A percentile compares a stretch with the other conserved stretches of the same genome.
Conservation (phyloP, 2,329 filamentous ascomycete genomes). For the Aspergillus nomiae region DNA sequence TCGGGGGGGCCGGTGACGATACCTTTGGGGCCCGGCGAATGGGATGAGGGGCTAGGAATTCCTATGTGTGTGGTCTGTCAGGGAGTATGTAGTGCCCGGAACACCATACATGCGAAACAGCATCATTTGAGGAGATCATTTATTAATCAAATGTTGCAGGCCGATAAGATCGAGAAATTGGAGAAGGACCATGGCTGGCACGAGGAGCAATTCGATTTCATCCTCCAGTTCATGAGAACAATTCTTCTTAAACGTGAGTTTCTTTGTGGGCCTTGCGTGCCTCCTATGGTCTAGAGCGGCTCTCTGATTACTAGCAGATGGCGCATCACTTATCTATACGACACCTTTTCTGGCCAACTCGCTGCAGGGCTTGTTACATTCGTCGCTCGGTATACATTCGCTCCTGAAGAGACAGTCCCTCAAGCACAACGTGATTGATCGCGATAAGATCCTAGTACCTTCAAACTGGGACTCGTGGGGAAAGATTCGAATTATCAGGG, state of each 20-base stretch:
- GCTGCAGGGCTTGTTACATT: constrained; percentile 78
- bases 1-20: constrained; percentile 69
- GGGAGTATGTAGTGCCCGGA: constrained; percentile 62
- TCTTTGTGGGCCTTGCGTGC: constrained; percentile 21
- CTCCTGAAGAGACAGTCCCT: constrained; percentile 75
- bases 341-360: constrained; percentile 75
- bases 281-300: constrained; percentile 1
- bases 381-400: constrained; percentile 82
- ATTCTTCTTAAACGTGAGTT: constrained; percentile 78
- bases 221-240: constrained; percentile 89
- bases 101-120: background rate
- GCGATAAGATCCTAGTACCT: constrained; percentile 91
- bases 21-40: constrained; percentile 84
- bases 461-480: constrained; percentile 99
- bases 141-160: constrained; percentile 48
- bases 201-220: constrained; percentile 94
- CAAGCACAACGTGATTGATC: constrained; percentile 88
- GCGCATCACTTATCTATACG: constrained; percentile 82
- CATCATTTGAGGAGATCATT: background rate
- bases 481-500: constrained; percentile 88
- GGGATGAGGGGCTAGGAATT: constrained; percentile 85
- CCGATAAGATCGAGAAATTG: constrained; percentile 85
- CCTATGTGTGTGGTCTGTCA: constrained; percentile 95
- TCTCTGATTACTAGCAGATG: constrained; percentile 56
- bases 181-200: constrained; percentile 92